Evolutionary conservation across 2,329 filamentous ascomycete species (phyloP), one percentile per base, ranked within the genome.

Genomic region (Neopestalotiopsis clavispora): DNA sequence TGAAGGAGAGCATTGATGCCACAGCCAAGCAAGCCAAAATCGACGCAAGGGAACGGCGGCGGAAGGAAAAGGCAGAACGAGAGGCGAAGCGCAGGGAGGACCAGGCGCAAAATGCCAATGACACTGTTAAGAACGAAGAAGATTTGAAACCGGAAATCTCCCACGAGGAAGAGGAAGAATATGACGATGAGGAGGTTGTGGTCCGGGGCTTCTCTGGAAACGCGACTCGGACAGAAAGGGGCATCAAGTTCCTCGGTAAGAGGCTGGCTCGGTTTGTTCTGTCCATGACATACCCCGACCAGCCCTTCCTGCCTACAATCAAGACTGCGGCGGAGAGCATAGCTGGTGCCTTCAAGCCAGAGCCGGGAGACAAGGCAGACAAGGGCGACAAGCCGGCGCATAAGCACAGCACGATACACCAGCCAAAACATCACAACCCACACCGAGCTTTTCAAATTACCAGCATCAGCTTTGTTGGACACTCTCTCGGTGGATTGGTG

Each of bases 201-300:
- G 95, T 98, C 2, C 87, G 95, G 72, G 95, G 95, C 2, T 98
- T 95, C 77, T 90, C 91, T 6, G 94, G 94, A 61, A 98, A 98
- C 79, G 94, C 93, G 7, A 94, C 94, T 42, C 91, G 92, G 68
- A 99, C 96, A 2, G 96, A 99, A 81, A 91, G 92, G 72, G 96
- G 96, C 17, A 98, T 99, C 76, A 97, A 98, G 79, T 99, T 97
- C 79, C 88, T 99, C 4, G 96, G 96, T 23, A 98, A 98, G 79
- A 89, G 96, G 65, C 87, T 99, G 32, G 96, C 96, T 23, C 95
- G 95, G 83, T 97, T 95, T 78, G 89, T 98, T 38, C 85, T 99
- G 58, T 88, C 91, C 66, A 91, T 97, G 83, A 97, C 95, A 38
- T 97, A 97, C 77, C 96, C 96, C 0, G 94, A 98, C 76, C 95